Evolutionary conservation across 1,284 basidiomycete genomes (phyloP).

Genomic region (Cutaneotrichosporon curvatum): DNA sequence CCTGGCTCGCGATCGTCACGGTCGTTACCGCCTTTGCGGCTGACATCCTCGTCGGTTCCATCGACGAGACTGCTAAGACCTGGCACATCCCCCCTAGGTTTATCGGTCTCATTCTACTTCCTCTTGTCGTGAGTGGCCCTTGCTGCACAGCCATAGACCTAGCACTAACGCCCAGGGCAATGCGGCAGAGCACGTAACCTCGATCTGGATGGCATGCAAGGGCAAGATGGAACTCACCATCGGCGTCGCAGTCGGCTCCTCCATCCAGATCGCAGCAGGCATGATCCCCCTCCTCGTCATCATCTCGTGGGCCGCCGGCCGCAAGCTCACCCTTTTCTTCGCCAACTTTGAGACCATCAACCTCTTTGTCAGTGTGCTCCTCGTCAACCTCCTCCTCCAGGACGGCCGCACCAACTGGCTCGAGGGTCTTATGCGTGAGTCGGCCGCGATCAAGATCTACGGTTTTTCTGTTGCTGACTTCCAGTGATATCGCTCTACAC

Average conservation of each 20-base stretch:
- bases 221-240: slow-evolving; percentile 63
- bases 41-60: slow-evolving; percentile 64
- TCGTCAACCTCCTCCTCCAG: slow-evolving; percentile 72
- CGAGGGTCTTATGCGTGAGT: slow-evolving; percentile 64
- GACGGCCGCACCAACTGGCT: slow-evolving; percentile 74
- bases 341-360: slow-evolving; percentile 61
- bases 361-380: slow-evolving; percentile 74
- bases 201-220: slow-evolving; percentile 86
- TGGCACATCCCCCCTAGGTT: slow-evolving; percentile 64
- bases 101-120: slow-evolving; percentile 50
- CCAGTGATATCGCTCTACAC: slow-evolving; percentile 25
- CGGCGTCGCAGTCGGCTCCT: slow-evolving; percentile 80
- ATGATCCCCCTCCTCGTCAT: slow-evolving; percentile 78
- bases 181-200: slow-evolving; percentile 65
- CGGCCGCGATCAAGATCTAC: too few relatives aligned
- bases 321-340: slow-evolving; percentile 72
- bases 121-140: slow-evolving; percentile 42
- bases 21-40: slow-evolving; percentile 79
- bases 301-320: slow-evolving; percentile 64
- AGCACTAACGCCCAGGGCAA: slow-evolving; percentile 48
- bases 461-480: slow-evolving; percentile 27
- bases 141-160: slow-evolving; percentile 11
- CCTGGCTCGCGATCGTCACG: slow-evolving; percentile 57
- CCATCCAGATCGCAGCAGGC: slow-evolving; percentile 85
- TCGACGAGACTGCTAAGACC: slow-evolving; percentile 75